phyloP scores from a whole-genome alignment of 75 land plant species.

The Cunninghamia lanceolata region DNA sequence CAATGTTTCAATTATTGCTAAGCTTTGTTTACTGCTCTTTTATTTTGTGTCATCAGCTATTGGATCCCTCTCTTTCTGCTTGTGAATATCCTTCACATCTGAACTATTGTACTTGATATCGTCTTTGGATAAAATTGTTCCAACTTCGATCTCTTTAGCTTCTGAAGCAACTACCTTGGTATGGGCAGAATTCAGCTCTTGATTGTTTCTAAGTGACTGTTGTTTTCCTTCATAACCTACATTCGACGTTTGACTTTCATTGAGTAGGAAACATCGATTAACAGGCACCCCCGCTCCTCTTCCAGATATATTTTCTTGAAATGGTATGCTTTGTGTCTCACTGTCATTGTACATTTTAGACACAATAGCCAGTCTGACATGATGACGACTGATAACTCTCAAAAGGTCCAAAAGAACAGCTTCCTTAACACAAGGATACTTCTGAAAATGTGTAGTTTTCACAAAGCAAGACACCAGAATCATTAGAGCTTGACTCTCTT shows the following conservation, averaged over 20 bases:
- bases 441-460: slow-evolving; percentile 90
- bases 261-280: slow-evolving; percentile 52
- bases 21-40: neutral
- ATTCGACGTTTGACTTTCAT: slow-evolving; percentile 43
- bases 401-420: slow-evolving; percentile 78
- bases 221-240: slow-evolving; percentile 47
- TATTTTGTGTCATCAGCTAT: neutral
- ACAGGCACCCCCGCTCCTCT: slow-evolving; percentile 25
- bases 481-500: slow-evolving; percentile 88
- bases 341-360: slow-evolving; percentile 70
- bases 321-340: slow-evolving; percentile 50
- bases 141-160: slow-evolving; percentile 2
- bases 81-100: neutral
- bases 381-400: slow-evolving; percentile 91
- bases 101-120: neutral
- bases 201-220: slow-evolving; percentile 17
- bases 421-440: slow-evolving; percentile 94
- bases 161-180: slow-evolving; percentile 10
- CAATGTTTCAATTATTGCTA: slow-evolving; percentile 10
- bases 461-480: slow-evolving; percentile 92
- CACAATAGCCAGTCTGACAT: slow-evolving; percentile 88
- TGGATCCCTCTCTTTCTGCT: neutral
- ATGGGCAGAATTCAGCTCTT: slow-evolving; percentile 22
- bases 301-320: slow-evolving; percentile 36
- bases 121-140: neutral